These are phyloP conservation scores for Davidsoniella eucalypti DNA, from an alignment of 2,329 filamentous ascomycete species.

Conservation along the genomic window DNA sequence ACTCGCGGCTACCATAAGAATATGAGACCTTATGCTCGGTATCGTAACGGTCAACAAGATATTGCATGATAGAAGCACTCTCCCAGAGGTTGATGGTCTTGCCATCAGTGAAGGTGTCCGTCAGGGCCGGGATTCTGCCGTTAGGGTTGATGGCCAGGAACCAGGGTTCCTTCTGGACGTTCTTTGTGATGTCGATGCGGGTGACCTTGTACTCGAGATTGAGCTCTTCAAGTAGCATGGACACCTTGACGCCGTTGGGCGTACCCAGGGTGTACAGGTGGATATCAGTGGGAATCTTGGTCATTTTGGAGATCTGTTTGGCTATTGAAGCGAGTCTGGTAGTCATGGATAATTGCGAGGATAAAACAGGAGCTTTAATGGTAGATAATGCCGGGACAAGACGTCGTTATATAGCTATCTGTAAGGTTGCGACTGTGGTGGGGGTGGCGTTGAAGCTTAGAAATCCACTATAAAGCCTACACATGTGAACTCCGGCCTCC, in stretches of 20 bases:
- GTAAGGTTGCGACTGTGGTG: background rate
- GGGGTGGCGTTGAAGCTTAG: background rate
- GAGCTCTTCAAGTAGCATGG: conserved; percentile 73
- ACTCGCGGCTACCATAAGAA: conserved; percentile 53
- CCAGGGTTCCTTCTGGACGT: conserved; percentile 42
- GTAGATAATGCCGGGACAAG: background rate
- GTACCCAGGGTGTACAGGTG: conserved; percentile 70
- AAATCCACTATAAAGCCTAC: too few species aligned
- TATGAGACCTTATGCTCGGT: conserved; percentile 69
- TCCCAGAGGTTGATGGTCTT: conserved; percentile 64
- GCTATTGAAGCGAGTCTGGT: conserved; percentile 1
- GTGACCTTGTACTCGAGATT: conserved; percentile 55
- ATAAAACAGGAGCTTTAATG: background rate
- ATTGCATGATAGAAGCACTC: conserved; percentile 68
- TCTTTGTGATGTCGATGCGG: conserved; percentile 2
- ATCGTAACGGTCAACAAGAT: conserved; percentile 70
- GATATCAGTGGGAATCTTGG: conserved; percentile 40
- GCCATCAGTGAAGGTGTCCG: conserved; percentile 61
- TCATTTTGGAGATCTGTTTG: conserved; percentile 23
- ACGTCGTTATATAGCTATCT: background rate
- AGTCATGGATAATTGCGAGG: background rate
- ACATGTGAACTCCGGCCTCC: background rate
- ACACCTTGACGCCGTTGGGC: conserved; percentile 81
- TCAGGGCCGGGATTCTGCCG: conserved; percentile 75
- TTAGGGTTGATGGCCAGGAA: conserved; percentile 88